Conservation (phyloP, 768 basidiomycete genomes). For the Russula dissimulans region DNA sequence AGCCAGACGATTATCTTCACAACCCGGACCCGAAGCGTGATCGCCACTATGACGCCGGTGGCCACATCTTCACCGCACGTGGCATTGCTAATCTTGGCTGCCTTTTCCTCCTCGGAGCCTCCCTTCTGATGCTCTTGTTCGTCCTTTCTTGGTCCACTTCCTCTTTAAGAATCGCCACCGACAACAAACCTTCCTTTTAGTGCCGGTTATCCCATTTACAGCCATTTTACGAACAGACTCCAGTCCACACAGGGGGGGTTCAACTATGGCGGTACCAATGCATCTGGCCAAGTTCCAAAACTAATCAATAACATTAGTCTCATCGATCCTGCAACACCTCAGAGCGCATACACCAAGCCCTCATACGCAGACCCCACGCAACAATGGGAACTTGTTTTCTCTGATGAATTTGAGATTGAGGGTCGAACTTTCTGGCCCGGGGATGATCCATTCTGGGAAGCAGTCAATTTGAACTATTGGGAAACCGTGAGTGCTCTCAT, state of each 20-base stretch:
- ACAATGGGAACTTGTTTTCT: slow-evolving; percentile 34
- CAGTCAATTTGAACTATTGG: slow-evolving; percentile 36
- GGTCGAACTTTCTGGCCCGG: slow-evolving; percentile 36
- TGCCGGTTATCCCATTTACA: slow-evolving; percentile 41
- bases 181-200: not conserved
- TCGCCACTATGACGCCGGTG: slow-evolving; percentile 43
- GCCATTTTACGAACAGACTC: slow-evolving; percentile 34
- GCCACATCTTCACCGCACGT: slow-evolving; percentile 49
- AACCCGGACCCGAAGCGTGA: slow-evolving; percentile 52
- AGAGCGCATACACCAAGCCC: slow-evolving; percentile 20
- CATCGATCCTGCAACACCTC: slow-evolving; percentile 35
- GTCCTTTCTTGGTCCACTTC: slow-evolving; percentile 22
- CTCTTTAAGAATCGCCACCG: not conserved
- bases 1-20: slow-evolving; percentile 57
- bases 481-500: slow-evolving; percentile 40
- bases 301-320: slow-evolving; percentile 20
- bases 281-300: slow-evolving; percentile 50
- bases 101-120: slow-evolving; percentile 44
- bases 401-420: slow-evolving; percentile 38
- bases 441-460: slow-evolving; percentile 39
- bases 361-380: slow-evolving; percentile 26
- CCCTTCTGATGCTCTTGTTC: slow-evolving; percentile 47
- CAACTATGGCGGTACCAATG: slow-evolving; percentile 69
- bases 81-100: slow-evolving; percentile 64
- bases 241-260: slow-evolving; percentile 45